Evolutionary conservation across 2,329 filamentous ascomycete species (phyloP).

Genomic region (Cercospora citrullina): DNA sequence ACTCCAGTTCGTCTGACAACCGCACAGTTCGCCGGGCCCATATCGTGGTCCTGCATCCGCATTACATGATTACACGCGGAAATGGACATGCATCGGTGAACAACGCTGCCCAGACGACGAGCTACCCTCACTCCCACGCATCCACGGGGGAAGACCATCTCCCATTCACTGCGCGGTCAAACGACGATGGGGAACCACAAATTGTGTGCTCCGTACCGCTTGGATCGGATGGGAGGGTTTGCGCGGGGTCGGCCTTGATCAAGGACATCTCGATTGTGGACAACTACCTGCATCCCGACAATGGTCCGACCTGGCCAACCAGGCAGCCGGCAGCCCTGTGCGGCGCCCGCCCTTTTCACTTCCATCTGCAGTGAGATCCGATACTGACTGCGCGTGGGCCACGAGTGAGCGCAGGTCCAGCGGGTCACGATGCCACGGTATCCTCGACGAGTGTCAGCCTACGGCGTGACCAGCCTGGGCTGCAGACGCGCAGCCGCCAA

Average conservation of each 20-base stretch:
- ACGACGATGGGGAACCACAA: neutral
- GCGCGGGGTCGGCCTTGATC: conserved; percentile 4
- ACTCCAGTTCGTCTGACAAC: neutral
- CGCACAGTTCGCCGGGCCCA: neutral
- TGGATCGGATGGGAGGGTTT: neutral
- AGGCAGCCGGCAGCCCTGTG: neutral
- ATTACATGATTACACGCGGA: neutral
- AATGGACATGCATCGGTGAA: neutral
- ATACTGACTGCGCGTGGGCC: neutral
- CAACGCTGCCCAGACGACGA: neutral
- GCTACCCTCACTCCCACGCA: neutral
- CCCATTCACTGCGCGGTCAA: neutral
- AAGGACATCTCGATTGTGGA: conserved; percentile 1
- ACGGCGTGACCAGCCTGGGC: neutral
- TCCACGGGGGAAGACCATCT: neutral
- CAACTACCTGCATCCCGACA: neutral
- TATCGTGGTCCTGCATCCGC: neutral
- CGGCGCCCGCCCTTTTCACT: neutral
- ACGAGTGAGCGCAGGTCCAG: neutral
- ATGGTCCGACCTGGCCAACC: neutral
- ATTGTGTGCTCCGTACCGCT: neutral
- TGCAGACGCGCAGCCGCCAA: neutral
- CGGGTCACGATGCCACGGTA: neutral
- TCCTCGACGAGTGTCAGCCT: conserved; percentile 1
- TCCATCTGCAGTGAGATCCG: neutral